phyloP scores from a whole-genome alignment of 257 asterid species.

The Solanum etuberosum region DNA sequence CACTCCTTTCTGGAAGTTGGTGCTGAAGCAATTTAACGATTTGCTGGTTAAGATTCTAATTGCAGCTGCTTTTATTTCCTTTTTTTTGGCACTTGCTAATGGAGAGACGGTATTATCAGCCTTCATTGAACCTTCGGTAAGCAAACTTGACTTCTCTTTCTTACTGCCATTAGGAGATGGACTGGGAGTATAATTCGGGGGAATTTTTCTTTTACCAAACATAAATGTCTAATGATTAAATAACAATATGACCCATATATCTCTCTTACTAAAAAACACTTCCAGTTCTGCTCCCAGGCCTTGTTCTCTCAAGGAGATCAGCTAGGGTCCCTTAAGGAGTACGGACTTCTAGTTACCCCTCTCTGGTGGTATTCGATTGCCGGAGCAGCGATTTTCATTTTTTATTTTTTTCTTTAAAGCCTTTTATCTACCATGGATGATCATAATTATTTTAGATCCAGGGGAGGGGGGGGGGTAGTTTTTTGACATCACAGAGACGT shows the following conservation, averaged over 20 bases:
- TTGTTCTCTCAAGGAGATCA: neutral
- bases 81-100: slow-evolving; percentile 79
- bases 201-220: neutral
- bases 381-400: neutral
- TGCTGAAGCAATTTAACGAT: slow-evolving; percentile 95
- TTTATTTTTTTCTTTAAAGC: neutral
- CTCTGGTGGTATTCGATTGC: neutral
- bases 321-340: neutral
- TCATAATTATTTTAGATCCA: neutral
- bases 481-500: neutral
- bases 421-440: neutral
- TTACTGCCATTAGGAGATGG: neutral
- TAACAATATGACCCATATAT: neutral
- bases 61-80: slow-evolving; percentile 86
- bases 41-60: slow-evolving; percentile 94
- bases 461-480: neutral
- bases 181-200: neutral
- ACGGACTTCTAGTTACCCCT: neutral
- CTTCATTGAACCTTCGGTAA: slow-evolving; percentile 93
- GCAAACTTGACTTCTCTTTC: slow-evolving; percentile 11
- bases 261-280: neutral
- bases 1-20: slow-evolving; percentile 92
- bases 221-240: neutral
- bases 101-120: slow-evolving; percentile 98
- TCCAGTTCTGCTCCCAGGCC: neutral